Conservation (phyloP, 805 yeast genomes). For the Metschnikowia corniflorae region DNA sequence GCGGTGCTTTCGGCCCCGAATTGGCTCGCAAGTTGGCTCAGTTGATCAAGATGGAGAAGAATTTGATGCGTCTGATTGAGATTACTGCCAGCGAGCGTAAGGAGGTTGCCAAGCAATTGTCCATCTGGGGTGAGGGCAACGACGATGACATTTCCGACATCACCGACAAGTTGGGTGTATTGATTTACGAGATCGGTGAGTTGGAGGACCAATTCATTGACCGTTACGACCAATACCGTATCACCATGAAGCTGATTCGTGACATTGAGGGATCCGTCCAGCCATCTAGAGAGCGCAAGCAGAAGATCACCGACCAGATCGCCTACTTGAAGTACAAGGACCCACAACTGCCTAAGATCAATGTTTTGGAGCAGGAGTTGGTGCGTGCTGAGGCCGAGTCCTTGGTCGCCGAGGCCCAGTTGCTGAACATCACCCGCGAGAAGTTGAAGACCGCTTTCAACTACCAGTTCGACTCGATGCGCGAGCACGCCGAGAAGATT, state of each 20-base stretch:
- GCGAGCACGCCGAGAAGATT: slow-evolving; percentile 93
- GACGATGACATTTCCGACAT: slow-evolving; percentile 97
- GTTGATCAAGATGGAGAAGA: slow-evolving; percentile 93
- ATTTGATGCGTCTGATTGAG: slow-evolving; percentile 90
- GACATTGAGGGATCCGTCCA: slow-evolving; percentile 97
- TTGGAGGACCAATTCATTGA: slow-evolving; percentile 97
- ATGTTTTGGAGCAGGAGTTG: slow-evolving; percentile 94
- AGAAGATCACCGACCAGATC: slow-evolving; percentile 94
- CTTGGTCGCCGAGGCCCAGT: slow-evolving; percentile 97
- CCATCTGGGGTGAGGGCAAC: slow-evolving; percentile 96
- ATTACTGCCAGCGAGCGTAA: slow-evolving; percentile 90
- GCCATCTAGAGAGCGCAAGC: slow-evolving; percentile 97
- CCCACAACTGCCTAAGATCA: slow-evolving; percentile 94
- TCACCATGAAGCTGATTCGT: slow-evolving; percentile 89
- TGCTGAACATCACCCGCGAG: slow-evolving; percentile 96
- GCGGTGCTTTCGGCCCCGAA: slow-evolving; percentile 94
- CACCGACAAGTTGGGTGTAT: slow-evolving; percentile 94
- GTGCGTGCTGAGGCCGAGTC: slow-evolving; percentile 99
- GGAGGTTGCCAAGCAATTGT: slow-evolving; percentile 94
- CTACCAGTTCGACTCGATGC: slow-evolving; percentile 92
- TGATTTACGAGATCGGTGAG: slow-evolving; percentile 94
- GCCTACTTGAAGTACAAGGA: slow-evolving; percentile 98
- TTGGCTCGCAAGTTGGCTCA: slow-evolving; percentile 87
- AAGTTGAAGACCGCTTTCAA: slow-evolving; percentile 95
- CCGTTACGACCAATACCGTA: slow-evolving; percentile 96